These are phyloP conservation scores for Apophysomyces elegans DNA, from an alignment of 371 early-diverging fungal genomes.

Conservation along the genomic window DNA sequence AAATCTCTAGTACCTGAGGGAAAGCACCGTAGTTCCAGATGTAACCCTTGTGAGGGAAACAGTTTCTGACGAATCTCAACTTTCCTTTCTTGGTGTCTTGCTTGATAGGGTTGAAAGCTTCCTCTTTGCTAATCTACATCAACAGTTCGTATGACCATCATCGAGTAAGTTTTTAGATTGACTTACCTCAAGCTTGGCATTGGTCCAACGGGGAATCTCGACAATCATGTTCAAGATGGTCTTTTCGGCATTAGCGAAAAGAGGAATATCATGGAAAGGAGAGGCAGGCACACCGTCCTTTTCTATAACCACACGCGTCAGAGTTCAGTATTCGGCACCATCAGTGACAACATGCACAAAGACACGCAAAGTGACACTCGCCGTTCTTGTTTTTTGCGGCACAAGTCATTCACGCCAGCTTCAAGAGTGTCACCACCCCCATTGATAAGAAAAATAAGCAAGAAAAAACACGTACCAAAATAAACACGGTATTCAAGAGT, in stretches of 20 bases:
- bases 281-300: constrained; percentile 67
- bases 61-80: constrained; percentile 91
- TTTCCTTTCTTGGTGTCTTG: constrained; percentile 96
- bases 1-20: constrained; percentile 57
- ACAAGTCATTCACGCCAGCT: not conserved
- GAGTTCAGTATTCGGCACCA: not conserved
- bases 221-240: constrained; percentile 89
- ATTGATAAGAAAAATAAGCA: not conserved
- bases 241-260: constrained; percentile 79
- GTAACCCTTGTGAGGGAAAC: constrained; percentile 97
- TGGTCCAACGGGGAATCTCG: constrained; percentile 97
- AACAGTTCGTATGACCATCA: not conserved
- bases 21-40: constrained; percentile 98
- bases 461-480: constrained; percentile 67
- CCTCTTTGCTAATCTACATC: constrained; percentile 79
- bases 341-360: not conserved
- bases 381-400: not conserved
- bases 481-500: constrained; percentile 87
- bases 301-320: constrained; percentile 27
- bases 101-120: constrained; percentile 91
- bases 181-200: constrained; percentile 96
- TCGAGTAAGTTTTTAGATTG: not conserved
- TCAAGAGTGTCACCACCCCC: not conserved
- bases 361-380: not conserved
- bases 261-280: constrained; percentile 96